Conservation (phyloP, 257 asterid species). For the Solanum dulcamara region DNA sequence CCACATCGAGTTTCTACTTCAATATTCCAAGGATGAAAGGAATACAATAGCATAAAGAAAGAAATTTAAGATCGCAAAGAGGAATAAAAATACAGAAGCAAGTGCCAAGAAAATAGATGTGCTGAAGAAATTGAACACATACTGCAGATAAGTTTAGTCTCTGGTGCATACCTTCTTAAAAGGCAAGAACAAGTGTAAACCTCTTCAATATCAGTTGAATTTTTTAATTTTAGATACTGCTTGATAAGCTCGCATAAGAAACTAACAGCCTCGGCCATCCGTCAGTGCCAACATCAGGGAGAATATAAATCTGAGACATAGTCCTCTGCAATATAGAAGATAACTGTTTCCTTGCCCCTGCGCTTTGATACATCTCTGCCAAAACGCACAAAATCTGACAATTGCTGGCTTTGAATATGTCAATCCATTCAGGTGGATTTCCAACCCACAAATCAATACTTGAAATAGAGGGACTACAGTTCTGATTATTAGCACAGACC, state of each 20-base stretch:
- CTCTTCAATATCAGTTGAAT: conserved; percentile 80
- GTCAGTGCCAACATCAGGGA: conserved; percentile 13
- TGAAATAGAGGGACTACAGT: conserved; percentile 14
- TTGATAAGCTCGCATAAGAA: conserved; percentile 57
- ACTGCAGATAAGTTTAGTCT: neutral
- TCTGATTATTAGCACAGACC: conserved; percentile 18
- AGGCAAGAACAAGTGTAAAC: conserved; percentile 56
- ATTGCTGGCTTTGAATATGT: conserved; percentile 37
- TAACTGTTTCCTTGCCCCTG: conserved; percentile 33
- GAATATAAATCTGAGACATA: conserved; percentile 18
- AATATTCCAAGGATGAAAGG: neutral
- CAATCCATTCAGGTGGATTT: conserved; percentile 82
- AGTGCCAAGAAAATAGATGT: neutral
- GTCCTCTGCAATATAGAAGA: conserved; percentile 54
- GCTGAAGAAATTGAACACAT: neutral
- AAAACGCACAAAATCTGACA: conserved; percentile 33
- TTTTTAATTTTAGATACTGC: conserved; percentile 55
- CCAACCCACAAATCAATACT: conserved; percentile 59
- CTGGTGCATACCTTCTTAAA: conserved; percentile 43
- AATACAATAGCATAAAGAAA: neutral
- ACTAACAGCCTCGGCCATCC: conserved; percentile 31
- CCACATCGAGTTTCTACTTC: neutral
- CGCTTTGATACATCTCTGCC: conserved; percentile 30
- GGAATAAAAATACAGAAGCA: neutral
- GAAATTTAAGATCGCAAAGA: neutral